A percentile compares a stretch with the other conserved stretches of the same genome.
Evolutionary conservation across 2,329 filamentous ascomycete genomes (phyloP).

Genomic region (Cladophialophora yegresii): DNA sequence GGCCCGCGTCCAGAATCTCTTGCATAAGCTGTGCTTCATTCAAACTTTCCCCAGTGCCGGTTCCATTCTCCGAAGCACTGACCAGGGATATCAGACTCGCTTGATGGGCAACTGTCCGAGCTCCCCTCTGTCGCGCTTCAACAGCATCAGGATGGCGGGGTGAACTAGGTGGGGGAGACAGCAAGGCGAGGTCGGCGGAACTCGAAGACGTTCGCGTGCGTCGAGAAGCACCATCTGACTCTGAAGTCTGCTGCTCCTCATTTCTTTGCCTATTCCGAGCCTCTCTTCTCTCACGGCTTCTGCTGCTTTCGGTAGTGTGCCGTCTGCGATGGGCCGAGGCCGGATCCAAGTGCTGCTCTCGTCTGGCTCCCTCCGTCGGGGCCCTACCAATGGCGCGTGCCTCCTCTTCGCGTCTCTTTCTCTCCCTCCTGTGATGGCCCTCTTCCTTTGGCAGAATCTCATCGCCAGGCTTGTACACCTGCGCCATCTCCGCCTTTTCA

Average conservation of each 20-base stretch:
- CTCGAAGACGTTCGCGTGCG: slow-evolving; percentile 28
- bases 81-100: slow-evolving; percentile 83
- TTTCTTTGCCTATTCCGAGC: slow-evolving; percentile 41
- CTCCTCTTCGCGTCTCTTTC: slow-evolving; percentile 53
- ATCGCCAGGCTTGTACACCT: slow-evolving; percentile 79
- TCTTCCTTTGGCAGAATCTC: slow-evolving; percentile 68
- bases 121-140: slow-evolving; percentile 41
- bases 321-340: slow-evolving; percentile 27
- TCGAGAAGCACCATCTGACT: slow-evolving; percentile 32
- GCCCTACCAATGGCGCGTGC: slow-evolving; percentile 63
- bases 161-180: slow-evolving; percentile 30
- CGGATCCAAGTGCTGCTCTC: slow-evolving; percentile 45
- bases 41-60: slow-evolving; percentile 61
- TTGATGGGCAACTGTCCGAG: slow-evolving; percentile 78
- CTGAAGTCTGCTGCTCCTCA: slow-evolving; percentile 14
- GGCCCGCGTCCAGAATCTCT: slow-evolving; percentile 83
- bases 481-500: slow-evolving; percentile 75
- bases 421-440: slow-evolving; percentile 52
- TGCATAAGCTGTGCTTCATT: slow-evolving; percentile 86
- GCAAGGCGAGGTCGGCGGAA: slow-evolving; percentile 22
- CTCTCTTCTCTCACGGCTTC: slow-evolving; percentile 47
- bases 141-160: slow-evolving; percentile 37
- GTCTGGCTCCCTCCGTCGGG: slow-evolving; percentile 44
- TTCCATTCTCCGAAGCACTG: slow-evolving; percentile 65
- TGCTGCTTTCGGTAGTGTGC: slow-evolving; percentile 34